These are phyloP conservation scores for Karstenula rhodostoma DNA, from an alignment of 2,329 filamentous ascomycete species.

Conservation along the genomic window DNA sequence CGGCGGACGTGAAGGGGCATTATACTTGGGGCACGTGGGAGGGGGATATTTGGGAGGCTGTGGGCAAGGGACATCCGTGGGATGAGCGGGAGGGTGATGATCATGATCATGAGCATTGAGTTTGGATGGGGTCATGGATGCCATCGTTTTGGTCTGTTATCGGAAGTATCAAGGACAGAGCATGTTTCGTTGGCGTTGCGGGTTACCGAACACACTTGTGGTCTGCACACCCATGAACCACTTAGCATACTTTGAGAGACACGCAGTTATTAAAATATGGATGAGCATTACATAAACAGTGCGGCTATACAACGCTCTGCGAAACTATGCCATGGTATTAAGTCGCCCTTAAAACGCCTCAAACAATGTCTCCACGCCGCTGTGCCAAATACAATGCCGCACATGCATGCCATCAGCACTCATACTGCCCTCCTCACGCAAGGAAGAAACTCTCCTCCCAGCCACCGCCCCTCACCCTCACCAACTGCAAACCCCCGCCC, in stretches of 20 bases:
- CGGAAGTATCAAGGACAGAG: no score
- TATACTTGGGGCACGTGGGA: constrained; percentile 38
- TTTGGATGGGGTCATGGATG: not conserved
- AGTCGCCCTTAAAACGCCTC: not conserved
- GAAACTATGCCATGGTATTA: not conserved
- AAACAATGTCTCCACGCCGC: not conserved
- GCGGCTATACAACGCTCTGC: not conserved
- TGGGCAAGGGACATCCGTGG: constrained; percentile 20
- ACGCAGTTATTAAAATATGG: not conserved
- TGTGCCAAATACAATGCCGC: not conserved
- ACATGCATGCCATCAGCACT: not conserved
- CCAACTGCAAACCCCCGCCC: not conserved
- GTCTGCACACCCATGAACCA: not conserved
- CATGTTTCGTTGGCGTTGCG: not conserved
- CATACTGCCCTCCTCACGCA: not conserved
- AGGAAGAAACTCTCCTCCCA: not conserved
- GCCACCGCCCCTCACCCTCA: not conserved
- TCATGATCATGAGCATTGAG: not conserved
- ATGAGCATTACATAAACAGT: not conserved
- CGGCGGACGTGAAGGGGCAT: constrained; percentile 33
- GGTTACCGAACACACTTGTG: not conserved
- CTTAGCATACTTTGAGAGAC: not conserved
- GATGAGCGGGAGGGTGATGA: constrained; percentile 13
- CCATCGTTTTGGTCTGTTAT: not conserved
- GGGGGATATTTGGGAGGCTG: constrained; percentile 30